Evolutionary conservation across 441 rosid species (phyloP), one percentile per base, ranked within the genome.

Genomic region (Populus hybrid): DNA sequence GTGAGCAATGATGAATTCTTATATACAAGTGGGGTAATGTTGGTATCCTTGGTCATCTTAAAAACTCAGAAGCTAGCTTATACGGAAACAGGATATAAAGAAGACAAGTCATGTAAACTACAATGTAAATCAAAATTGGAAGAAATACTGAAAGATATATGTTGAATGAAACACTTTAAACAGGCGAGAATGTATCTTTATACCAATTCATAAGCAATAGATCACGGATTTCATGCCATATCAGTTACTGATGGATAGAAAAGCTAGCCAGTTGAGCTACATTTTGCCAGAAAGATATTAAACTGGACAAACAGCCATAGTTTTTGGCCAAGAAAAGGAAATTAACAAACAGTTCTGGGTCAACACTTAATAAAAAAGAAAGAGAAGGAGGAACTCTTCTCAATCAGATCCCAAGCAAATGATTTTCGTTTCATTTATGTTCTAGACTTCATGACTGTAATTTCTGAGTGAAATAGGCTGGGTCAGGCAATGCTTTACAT

Each of bases 401-500:
- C 76, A 78, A 70, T 65, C 77, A 80, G 89, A 84, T 85, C 86
- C 78, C 69, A 46, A 4, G 50, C 24, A 57, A 63, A 54, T 40
- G 16, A 23, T 20, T 26, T 26, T 8, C 46, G 14, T 59, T 36
- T 8, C 26, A n/a, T 23, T 1, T 0, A 9, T 26, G 69, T 21
- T 38, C 35, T 67, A 28, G 35, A 30, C 12, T 30, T 67, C 7
- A 18, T 10, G 70, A 65, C 4, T 12, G 21, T 23, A 34, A 38
- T n/a, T 26, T 50, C 23, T 70, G 78, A 35, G 10, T 34, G 72
- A 70, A 67, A 63, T 57, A 28, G 73, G 86, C 77, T 38, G 81
- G 81, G 71, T 73, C 54, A 75, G 42, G 73, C 63, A 57, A 35
- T 11, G 63, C 64, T 30, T 63, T 46, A 28, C 64, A 72, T 30